Evolutionary conservation across 2,329 filamentous ascomycete genomes (phyloP), one percentile per base, ranked within the genome.

Genomic region (Verticillium zaregamsianum): DNA sequence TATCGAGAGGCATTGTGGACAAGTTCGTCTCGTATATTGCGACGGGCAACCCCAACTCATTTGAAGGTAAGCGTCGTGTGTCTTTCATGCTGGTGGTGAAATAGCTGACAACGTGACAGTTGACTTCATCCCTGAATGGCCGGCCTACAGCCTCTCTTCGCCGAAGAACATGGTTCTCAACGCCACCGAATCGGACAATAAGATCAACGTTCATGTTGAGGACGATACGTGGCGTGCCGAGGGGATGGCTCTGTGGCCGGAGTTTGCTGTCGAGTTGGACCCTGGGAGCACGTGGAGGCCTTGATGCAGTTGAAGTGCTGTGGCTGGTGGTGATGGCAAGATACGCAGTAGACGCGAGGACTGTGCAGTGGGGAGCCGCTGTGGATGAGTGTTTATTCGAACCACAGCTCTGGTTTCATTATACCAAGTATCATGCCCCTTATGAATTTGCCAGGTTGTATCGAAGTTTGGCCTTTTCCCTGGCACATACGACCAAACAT

Each of bases 81-180:
- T 14, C n/a, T 52, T 23, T 52, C 17, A 12, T 52, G 4, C 20
- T 14, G 4, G 11, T 2, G 2, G 8, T 12, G 45, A 52, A n/a
- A 20, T 20, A 7, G 11, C 20, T 52, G 45, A 52, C 45, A 14
- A 25, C 20, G 20, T 12, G 2, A 5, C 14, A 52, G 66, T 64
- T n/a, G 54, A 49, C 15, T 57, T 32, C 9, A 59, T 65, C 32
- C 66, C 66, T 8, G 45, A 58, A 15, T 67, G 66, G 65, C 62
- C 65, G 3, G 45, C 49, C 4, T 67, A 66, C 57, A 60, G 40
- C 28, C 31, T 62, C 39, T 40, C 60, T 14, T 57, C 61, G 9
- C 64, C 66, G 12, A 57, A 37, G 20, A 68, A 66, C 54, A 62
- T 68, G 60, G 60, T 65, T 4, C 61, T 64, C 54, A 67, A 65